Evolutionary conservation across 2,329 filamentous ascomycete genomes (phyloP), one percentile per base, ranked within the genome.

Genomic region (Alternaria sp.): DNA sequence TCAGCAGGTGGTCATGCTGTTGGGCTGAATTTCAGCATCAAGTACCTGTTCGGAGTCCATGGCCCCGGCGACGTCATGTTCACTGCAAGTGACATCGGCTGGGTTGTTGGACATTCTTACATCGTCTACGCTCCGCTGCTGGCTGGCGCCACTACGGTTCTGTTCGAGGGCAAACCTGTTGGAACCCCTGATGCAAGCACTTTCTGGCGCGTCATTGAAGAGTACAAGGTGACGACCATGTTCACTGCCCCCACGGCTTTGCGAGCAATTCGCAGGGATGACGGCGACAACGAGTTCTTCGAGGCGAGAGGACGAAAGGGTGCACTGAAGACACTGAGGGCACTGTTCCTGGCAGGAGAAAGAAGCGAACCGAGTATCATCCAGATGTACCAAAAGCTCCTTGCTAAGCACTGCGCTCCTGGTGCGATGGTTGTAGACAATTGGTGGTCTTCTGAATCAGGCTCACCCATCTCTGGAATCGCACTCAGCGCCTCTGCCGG

Each of bases 121-220:
- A 97, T 97, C 66, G 84, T 97, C 12, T 97, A 97, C 75, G 94
- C 89, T 5, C 94, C 94, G 12, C 87, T 98, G 6, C 87, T 97
- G 2, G 88, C 91, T 0, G 94, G 94, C 6, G 94, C 94, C 2
- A 90, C 94, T 1, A 97, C 93, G 0, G 88, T 97, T 1, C 84
- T 97, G 0, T 97, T 94, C 78, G 94, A 97, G 81, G 95, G 94
- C n/a, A 97, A 97, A 70, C 94, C 94, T 0, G 85, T 97, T 12
- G 94, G 94, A 5, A 97, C 94, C 0, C 94, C 94, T 0, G 90
- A 97, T 71, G 92, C 93, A 1, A 91, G 92, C 6, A 91, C 91
- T 0, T 96, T 97, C 77, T 98, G 94, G 94, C 86, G 94, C 3
- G 88, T 97, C 18, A 60, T 96, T 5, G 90, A 94, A 68, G 92